These are phyloP conservation scores for Penicillium olsonii DNA, from an alignment of 2,329 filamentous ascomycete species.

Conservation along the genomic window DNA sequence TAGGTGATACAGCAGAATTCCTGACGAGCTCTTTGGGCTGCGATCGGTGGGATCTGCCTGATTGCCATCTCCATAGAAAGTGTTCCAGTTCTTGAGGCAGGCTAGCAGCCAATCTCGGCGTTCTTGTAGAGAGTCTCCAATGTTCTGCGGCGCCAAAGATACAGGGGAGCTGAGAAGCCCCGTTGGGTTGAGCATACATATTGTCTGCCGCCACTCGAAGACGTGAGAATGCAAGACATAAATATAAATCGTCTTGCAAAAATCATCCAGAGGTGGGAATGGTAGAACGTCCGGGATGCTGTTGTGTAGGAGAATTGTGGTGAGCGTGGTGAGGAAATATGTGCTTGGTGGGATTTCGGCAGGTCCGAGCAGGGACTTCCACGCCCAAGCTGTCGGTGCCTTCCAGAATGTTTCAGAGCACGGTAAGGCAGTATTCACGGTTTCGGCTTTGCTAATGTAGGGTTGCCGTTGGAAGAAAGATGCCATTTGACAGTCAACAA, in stretches of 20 bases:
- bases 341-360: not conserved
- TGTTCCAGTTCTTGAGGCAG: not conserved
- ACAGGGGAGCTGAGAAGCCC: slow-evolving; percentile 1
- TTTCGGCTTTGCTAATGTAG: not conserved
- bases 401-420: not conserved
- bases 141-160: not conserved
- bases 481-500: not conserved
- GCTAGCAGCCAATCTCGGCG: not conserved
- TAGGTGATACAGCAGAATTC: not conserved
- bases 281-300: not conserved
- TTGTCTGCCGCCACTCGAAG: slow-evolving; percentile 9
- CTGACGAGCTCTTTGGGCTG: not conserved
- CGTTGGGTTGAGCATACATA: slow-evolving; percentile 8
- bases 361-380: not conserved
- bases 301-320: not conserved
- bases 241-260: slow-evolving; percentile 5
- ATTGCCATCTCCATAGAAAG: not conserved
- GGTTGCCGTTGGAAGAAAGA: not conserved
- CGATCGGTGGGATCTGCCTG: not conserved
- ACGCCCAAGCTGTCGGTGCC: not conserved
- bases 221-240: slow-evolving; percentile 6
- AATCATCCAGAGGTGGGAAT: not conserved
- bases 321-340: not conserved
- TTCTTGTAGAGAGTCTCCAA: not conserved
- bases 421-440: not conserved